These are phyloP conservation scores for Diphasiastrum complanatum DNA, from an alignment of 83 land plant species.

Conservation along the genomic window DNA sequence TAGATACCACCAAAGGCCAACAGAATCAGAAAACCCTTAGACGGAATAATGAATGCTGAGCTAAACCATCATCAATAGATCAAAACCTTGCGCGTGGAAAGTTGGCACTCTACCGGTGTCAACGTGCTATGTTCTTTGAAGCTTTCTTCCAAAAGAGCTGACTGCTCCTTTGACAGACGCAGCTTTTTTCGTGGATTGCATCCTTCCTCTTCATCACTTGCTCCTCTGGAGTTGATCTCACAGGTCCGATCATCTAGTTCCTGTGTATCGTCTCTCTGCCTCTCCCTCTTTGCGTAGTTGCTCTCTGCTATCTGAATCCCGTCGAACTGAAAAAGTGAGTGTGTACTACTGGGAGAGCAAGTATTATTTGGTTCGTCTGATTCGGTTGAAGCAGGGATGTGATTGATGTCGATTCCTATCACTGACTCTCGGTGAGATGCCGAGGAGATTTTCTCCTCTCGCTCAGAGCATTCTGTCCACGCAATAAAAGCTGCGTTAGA, in stretches of 20 bases:
- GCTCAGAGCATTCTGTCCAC: no score
- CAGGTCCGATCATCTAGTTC: slow-evolving; percentile 8
- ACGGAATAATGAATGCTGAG: neutral
- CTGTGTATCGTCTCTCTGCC: neutral
- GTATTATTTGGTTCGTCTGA: neutral
- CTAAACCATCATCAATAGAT: neutral
- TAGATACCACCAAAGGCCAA: neutral
- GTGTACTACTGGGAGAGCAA: neutral
- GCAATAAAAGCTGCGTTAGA: no score
- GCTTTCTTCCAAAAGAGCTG: slow-evolving; percentile 14
- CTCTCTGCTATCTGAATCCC: neutral
- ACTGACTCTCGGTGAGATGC: neutral
- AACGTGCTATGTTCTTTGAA: slow-evolving; percentile 20
- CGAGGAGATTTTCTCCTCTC: no score
- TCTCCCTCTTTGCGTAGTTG: neutral
- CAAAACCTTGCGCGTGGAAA: neutral
- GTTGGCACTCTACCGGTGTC: neutral
- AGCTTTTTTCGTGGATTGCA: slow-evolving; percentile 6
- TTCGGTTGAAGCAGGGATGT: neutral
- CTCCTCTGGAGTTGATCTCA: slow-evolving; percentile 10
- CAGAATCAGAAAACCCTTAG: neutral
- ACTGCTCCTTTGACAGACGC: slow-evolving; percentile 7
- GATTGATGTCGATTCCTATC: slow-evolving; percentile 10
- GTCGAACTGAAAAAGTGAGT: neutral
- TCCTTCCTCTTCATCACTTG: slow-evolving; percentile 4